Conservation (phyloP, 75 land plant species). For the Cupressus sempervirens region DNA sequence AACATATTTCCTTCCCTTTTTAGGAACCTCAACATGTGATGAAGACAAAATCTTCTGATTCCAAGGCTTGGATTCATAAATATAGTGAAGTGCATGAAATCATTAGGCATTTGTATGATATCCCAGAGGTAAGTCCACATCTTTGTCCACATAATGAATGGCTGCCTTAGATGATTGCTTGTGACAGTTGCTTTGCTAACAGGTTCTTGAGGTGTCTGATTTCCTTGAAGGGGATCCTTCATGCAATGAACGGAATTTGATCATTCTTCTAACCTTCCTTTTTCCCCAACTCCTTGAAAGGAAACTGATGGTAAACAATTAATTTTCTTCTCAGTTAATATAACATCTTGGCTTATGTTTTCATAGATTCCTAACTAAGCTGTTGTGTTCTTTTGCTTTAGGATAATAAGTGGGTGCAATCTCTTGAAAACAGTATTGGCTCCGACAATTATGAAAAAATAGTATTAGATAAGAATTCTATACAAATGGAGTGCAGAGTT, state of each 20-base stretch:
- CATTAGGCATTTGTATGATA: slow-evolving; percentile 40
- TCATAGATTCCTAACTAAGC: not conserved
- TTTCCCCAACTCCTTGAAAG: slow-evolving; percentile 41
- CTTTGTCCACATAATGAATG: not conserved
- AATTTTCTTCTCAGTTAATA: not conserved
- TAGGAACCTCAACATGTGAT: slow-evolving; percentile 16
- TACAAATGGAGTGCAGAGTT: not conserved
- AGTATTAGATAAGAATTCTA: not conserved
- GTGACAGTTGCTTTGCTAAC: slow-evolving; percentile 7
- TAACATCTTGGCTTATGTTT: not conserved
- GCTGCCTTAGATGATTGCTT: not conserved
- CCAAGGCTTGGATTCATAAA: slow-evolving; percentile 38
- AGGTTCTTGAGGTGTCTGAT: slow-evolving; percentile 61
- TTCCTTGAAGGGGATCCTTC: slow-evolving; percentile 48
- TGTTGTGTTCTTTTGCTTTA: not conserved
- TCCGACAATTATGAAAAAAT: not conserved
- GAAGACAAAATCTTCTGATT: slow-evolving; percentile 19
- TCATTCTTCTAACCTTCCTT: slow-evolving; percentile 60
- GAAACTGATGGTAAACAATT: slow-evolving; percentile 31
- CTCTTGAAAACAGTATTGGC: not conserved
- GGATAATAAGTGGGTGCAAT: not conserved
- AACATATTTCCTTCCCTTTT: not conserved
- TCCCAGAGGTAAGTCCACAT: slow-evolving; percentile 52
- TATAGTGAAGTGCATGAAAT: slow-evolving; percentile 35
- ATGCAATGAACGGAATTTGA: slow-evolving; percentile 49